Base-by-base conservation (phyloP, 2,329 filamentous ascomycete genomes). In the Fusarium miscanthi region DNA sequence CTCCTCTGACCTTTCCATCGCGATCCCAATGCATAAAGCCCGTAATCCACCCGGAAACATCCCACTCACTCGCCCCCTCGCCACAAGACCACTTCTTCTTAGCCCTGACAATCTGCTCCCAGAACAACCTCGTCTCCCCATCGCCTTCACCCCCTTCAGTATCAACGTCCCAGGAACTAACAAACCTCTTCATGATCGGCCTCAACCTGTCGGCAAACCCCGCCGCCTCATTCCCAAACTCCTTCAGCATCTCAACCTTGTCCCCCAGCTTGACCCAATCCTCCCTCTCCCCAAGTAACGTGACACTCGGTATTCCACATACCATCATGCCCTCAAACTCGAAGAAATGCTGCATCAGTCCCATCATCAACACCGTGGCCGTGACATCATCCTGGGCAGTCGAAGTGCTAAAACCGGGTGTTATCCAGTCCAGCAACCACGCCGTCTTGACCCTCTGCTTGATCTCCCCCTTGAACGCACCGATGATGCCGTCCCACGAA, bases 21-120 rank as follows among this genome's bases (percentile, higher is more conserved):
- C 71, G 74, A 21, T 78, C 72, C 84, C 85, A 88, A 69, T 84
- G 84, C 70, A 83, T 78, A 66, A 88, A 87, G 0, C 82, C 84
- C 2, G 84, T 84, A 58, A 87, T 81, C 86, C 85, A 88, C 9
- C 87, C 86, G 0, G 82, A 84, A 5, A 86, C 66, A 51, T 79
- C 77, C 71, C 76, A 83, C 72, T 81, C 82, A 70, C 52, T 77
- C 31, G 73, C 76, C 5, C 75, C 80, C 42, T 63, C 75, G n/a
- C 76, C 76, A 46, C 72, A 82, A n/a, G 64, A 73, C 52, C 65
- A 79, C 60, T 67, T 73, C 49, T 78, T 80, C 48, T 81, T 76
- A 0, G 79, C 80, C 11, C 80, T 76, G 5, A 84, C 83, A 53
- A 84, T 84, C 66, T 80, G 77, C 33, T 74, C 76, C 85, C 86